Evolutionary conservation across 345 rosid genomes (phyloP).

Genomic region (Eucalyptus urophylla): DNA sequence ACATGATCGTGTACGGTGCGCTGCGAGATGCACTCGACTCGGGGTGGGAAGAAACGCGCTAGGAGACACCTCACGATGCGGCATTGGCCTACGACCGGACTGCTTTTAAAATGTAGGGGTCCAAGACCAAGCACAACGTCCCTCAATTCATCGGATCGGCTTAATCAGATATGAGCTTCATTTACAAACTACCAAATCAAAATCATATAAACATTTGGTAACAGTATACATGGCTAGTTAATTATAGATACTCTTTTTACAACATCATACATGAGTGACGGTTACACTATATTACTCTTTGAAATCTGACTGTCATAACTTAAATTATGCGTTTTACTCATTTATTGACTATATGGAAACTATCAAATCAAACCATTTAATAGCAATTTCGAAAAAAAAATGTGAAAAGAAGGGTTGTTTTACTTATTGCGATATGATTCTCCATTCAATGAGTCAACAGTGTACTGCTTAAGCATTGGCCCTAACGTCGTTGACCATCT

Average conservation of each 20-base stretch:
- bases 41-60: background rate
- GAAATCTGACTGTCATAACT: background rate
- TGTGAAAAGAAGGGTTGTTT: background rate
- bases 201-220: background rate
- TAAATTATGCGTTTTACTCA: background rate
- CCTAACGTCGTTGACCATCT: background rate
- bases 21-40: background rate
- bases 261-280: background rate
- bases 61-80: too few species aligned
- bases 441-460: background rate
- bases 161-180: background rate
- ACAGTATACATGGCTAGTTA: background rate
- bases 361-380: background rate
- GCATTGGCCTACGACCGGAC: too few species aligned
- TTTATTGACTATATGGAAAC: background rate
- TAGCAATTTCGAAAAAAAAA: background rate
- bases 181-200: too few species aligned
- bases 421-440: background rate
- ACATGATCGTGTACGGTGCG: background rate
- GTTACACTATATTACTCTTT: background rate
- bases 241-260: background rate
- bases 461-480: background rate
- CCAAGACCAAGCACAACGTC: conserved; percentile 20
- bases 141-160: conserved; percentile 11
- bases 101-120: too few species aligned